A percentile compares a stretch with the other conserved stretches of the same genome.
Evolutionary conservation across 192 early-diverging fungal genomes (phyloP).

Genomic region (Coemansia sp.): DNA sequence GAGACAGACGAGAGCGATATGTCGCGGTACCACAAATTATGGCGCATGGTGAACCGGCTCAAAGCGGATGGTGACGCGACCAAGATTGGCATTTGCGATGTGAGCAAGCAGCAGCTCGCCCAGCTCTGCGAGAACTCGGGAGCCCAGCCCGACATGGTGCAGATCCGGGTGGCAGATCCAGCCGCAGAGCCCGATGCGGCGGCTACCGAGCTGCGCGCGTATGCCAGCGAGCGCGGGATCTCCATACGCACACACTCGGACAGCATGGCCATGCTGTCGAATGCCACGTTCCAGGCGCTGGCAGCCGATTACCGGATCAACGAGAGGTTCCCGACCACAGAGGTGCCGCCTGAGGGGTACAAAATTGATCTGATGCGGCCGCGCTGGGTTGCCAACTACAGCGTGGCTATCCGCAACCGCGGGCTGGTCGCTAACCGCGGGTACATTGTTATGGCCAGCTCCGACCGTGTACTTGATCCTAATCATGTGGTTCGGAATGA

Average conservation of each 20-base stretch:
- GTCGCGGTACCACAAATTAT: slow-evolving; percentile 41
- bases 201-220: slow-evolving; percentile 14
- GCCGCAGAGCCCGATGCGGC: background rate
- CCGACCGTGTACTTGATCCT: slow-evolving; percentile 45
- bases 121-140: slow-evolving; percentile 23
- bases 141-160: slow-evolving; percentile 38
- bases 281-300: slow-evolving; percentile 41
- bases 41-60: slow-evolving; percentile 27
- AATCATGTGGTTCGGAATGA: slow-evolving; percentile 21
- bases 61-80: slow-evolving; percentile 19
- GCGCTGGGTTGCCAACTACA: slow-evolving; percentile 52
- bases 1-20: slow-evolving; percentile 17
- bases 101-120: slow-evolving; percentile 30
- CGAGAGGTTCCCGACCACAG: slow-evolving; percentile 51
- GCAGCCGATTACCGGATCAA: slow-evolving; percentile 47
- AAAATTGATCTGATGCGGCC: slow-evolving; percentile 51
- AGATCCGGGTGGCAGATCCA: slow-evolving; percentile 29
- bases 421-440: slow-evolving; percentile 48
- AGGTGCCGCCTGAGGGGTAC: slow-evolving; percentile 44
- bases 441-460: slow-evolving; percentile 54
- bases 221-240: slow-evolving; percentile 20
- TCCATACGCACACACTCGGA: slow-evolving; percentile 42
- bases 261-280: slow-evolving; percentile 27
- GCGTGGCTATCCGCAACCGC: slow-evolving; percentile 30
- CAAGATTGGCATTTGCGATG: slow-evolving; percentile 45